These are phyloP conservation scores for Neovahlkampfia damariscottae DNA, from an alignment of 78 protist species.

Conservation along the genomic window DNA sequence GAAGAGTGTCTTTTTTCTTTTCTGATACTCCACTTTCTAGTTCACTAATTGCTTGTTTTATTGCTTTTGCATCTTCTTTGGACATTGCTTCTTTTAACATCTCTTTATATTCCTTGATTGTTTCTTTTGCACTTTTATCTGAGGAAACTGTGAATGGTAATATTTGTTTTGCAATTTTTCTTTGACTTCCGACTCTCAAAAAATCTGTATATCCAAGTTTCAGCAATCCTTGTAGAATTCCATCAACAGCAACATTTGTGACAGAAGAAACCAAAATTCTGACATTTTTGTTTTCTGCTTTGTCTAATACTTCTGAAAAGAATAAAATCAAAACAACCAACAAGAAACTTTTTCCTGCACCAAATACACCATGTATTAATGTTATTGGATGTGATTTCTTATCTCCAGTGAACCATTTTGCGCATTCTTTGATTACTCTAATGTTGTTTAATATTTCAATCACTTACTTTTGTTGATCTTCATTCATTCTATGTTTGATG, in stretches of 20 bases:
- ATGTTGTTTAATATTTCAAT: background rate
- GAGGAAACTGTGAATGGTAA: conserved; percentile 21
- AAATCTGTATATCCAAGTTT: conserved; percentile 35
- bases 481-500: background rate
- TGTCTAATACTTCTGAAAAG: conserved; percentile 1
- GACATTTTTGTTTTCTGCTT: conserved; percentile 24
- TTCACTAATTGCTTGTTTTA: conserved; percentile 9
- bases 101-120: conserved; percentile 11
- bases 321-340: conserved; percentile 40
- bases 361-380: conserved; percentile 71
- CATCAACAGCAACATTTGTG: conserved; percentile 75
- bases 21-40: background rate
- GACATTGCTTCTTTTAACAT: conserved; percentile 11
- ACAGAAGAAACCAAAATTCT: conserved; percentile 34
- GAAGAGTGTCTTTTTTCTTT: background rate
- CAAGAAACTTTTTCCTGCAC: conserved; percentile 55
- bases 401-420: background rate
- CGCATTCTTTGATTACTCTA: too few species aligned
- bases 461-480: conserved; percentile 1
- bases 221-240: conserved; percentile 41
- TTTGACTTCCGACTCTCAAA: conserved; percentile 53
- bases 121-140: conserved; percentile 17
- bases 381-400: conserved; percentile 4
- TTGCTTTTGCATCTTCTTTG: background rate
- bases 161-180: conserved; percentile 46